Percentiles rank a stretch among this genome's conserved stretches.
phyloP scores from a whole-genome alignment of 148 eudicot species.

The Camellia sinensis region DNA sequence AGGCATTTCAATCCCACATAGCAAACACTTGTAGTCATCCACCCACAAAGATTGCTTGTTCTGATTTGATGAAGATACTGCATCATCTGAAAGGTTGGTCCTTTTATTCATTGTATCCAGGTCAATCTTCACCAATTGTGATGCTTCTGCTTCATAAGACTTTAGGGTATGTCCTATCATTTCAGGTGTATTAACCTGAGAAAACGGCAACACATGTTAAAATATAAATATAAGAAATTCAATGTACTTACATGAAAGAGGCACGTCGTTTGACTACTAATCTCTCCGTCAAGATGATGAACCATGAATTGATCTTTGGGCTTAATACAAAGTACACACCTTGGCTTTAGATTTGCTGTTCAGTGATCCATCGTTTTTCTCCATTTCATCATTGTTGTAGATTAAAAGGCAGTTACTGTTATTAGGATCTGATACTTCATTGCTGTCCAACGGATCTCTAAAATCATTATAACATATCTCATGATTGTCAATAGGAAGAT shows the following conservation, averaged over 20 bases:
- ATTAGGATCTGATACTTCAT: conserved; percentile 36
- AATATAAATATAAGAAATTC: not conserved
- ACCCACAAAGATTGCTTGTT: conserved; percentile 53
- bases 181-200: conserved; percentile 29
- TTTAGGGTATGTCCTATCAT: conserved; percentile 11
- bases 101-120: conserved; percentile 15
- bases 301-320: not conserved
- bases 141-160: conserved; percentile 23
- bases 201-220: conserved; percentile 5
- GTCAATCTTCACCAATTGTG: conserved; percentile 19
- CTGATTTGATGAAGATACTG: conserved; percentile 39
- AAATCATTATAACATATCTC: conserved; percentile 20
- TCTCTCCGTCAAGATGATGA: not conserved
- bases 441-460: conserved; percentile 29
- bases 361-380: conserved; percentile 6
- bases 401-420: conserved; percentile 22
- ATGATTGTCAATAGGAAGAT: conserved; percentile 24
- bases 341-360: conserved; percentile 10
- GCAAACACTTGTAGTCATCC: conserved; percentile 74
- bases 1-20: conserved; percentile 88
- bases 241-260: not conserved
- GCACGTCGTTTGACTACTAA: not conserved
- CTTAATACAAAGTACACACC: conserved; percentile 14
- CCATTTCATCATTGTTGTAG: conserved; percentile 15
- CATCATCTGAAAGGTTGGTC: conserved; percentile 22